phyloP scores from a whole-genome alignment of 1,284 basidiomycete genomes.

The Melampsora americana region DNA sequence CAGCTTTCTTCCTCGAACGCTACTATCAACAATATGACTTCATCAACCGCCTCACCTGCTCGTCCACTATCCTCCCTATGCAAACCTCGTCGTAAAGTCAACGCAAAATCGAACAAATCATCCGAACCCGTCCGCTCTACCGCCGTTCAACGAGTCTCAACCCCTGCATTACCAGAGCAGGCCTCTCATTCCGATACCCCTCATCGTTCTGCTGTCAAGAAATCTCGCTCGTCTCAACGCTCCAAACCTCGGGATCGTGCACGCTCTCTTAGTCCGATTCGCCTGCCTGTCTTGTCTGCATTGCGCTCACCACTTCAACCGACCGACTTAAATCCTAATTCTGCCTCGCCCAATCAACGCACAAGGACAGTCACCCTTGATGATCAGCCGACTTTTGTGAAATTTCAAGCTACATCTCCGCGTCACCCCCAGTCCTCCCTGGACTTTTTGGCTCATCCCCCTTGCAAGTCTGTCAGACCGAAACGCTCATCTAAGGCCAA shows the following conservation, averaged over 20 bases:
- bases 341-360: background rate
- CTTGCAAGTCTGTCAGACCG: background rate
- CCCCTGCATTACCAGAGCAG: background rate
- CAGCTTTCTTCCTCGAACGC: background rate
- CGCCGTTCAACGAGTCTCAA: slow-evolving; percentile 3
- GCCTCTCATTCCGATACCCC: background rate
- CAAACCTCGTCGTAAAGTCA: background rate
- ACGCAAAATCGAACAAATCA: slow-evolving; percentile 11
- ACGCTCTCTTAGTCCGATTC: no score
- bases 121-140: background rate
- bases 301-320: background rate
- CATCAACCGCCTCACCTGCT: slow-evolving; percentile 9
- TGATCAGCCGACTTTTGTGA: background rate
- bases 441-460: background rate
- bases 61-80: background rate
- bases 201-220: background rate
- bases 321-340: background rate
- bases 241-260: no score
- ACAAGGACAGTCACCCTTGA: background rate
- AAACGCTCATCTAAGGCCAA: background rate
- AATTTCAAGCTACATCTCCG: background rate
- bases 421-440: background rate
- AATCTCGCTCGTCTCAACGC: no score
- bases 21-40: background rate
- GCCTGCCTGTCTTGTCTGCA: no score